Evolutionary conservation across 768 basidiomycete species (phyloP).

Genomic region (Tulasnella sp.): DNA sequence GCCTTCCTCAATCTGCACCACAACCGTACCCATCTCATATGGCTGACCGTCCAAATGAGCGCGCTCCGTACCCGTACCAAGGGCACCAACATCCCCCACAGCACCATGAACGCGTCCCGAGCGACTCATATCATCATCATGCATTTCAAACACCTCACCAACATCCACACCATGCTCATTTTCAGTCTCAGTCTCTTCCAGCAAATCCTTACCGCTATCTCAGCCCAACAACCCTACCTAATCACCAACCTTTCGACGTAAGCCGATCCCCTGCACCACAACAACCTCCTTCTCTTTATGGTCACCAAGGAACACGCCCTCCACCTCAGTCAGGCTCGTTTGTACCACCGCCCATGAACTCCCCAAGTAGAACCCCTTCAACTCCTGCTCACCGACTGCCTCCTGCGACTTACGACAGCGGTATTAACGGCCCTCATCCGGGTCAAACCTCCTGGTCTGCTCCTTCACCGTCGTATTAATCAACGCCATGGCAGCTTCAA

Average conservation of each 20-base stretch:
- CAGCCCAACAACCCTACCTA: neutral
- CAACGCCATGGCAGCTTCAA: neutral
- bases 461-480: constrained; percentile 10
- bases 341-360: neutral
- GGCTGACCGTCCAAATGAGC: neutral
- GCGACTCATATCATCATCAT: constrained; percentile 7
- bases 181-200: constrained; percentile 18
- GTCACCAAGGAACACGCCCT: neutral
- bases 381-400: neutral
- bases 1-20: neutral
- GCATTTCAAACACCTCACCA: constrained; percentile 1
- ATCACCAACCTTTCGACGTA: neutral
- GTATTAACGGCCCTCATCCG: neutral
- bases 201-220: constrained; percentile 13
- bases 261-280: neutral
- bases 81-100: neutral
- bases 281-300: neutral
- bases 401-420: neutral
- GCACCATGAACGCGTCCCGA: constrained; percentile 11
- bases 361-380: neutral
- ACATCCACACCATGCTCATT: constrained; percentile 15
- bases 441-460: neutral
- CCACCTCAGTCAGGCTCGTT: neutral
- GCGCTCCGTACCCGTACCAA: constrained; percentile 2
- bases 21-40: constrained; percentile 2